These are phyloP conservation scores for Gaeumannomyces sp. DNA, from an alignment of 2,329 filamentous ascomycete genomes.

Conservation along the genomic window DNA sequence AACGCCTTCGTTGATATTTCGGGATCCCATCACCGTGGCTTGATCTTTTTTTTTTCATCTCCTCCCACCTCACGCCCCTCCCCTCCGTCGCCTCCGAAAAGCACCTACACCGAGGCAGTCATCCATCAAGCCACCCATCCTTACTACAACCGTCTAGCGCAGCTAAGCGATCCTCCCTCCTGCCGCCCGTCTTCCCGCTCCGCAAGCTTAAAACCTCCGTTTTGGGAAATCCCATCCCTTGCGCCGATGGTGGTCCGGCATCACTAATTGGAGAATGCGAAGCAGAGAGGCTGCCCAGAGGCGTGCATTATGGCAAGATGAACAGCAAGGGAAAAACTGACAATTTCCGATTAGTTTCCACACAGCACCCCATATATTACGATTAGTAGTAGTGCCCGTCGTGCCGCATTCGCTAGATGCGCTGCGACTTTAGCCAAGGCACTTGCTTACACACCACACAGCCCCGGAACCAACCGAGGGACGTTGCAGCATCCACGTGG, in stretches of 20 bases:
- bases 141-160: no score
- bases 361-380: background rate
- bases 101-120: no score
- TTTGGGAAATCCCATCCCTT: background rate
- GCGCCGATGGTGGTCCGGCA: no score
- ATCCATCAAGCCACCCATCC: no score
- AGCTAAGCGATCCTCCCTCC: background rate
- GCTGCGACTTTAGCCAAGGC: no score
- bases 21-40: background rate
- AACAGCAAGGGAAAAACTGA: background rate
- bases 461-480: background rate
- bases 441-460: background rate
- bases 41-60: background rate
- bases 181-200: background rate
- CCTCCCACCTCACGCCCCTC: background rate
- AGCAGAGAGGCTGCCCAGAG: no score
- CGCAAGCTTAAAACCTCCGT: background rate
- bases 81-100: no score
- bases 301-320: background rate
- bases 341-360: background rate
- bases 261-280: no score
- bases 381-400: background rate
- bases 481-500: background rate
- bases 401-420: no score
- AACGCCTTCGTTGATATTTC: background rate